Base-by-base conservation (phyloP, 2,329 filamentous ascomycete species). In the Alternaria brassicicola region DNA sequence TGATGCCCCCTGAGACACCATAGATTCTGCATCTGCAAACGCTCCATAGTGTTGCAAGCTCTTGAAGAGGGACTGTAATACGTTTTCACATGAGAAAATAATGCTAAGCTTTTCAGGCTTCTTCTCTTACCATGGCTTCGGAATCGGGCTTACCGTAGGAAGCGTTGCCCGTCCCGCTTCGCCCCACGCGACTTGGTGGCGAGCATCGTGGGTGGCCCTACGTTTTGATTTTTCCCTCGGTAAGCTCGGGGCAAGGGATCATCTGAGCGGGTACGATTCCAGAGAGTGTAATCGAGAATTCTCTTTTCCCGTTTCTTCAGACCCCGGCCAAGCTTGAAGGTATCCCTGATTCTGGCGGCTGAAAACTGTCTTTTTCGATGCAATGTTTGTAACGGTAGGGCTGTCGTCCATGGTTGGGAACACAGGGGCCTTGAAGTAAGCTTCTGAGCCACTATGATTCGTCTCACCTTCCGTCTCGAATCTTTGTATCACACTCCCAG, bases 21-120 rank as follows among this genome's bases (percentile, higher is more conserved):
- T 6, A 38, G 2, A 12, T 21, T 5, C 17, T 21, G 9, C 19
- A 23, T 8, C 3, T 39, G 19, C 23, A 6, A 38, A 21, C 1
- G 9, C 8, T 38, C 17, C 17, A 12, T 12, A 21, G 36, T 17
- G 13, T 9, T 21, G 8, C 9, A 38, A 2, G 17, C 8, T 8
- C 13, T 4, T 5, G 13, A 21, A 12, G 17, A 38, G 17, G 36
- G 17, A 10, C 17, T 13, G 10, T 21, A 19, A 17, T 9, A 17
- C 17, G 3, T 2, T 9, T 21, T 21, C 17, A 17, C 28, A 31
- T 33, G 25, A 33, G 28, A 28, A 30, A 12, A 3, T 7, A 17
- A 30, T 47, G 43, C 43, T 13, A 47, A 47, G 43, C 43, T 35
- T 35, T 47, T 47, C 30, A 47, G 43, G 43, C 43, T 33, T 35